Conservation (phyloP, 2,329 filamentous ascomycete genomes). For the Fusarium incarnatum region DNA sequence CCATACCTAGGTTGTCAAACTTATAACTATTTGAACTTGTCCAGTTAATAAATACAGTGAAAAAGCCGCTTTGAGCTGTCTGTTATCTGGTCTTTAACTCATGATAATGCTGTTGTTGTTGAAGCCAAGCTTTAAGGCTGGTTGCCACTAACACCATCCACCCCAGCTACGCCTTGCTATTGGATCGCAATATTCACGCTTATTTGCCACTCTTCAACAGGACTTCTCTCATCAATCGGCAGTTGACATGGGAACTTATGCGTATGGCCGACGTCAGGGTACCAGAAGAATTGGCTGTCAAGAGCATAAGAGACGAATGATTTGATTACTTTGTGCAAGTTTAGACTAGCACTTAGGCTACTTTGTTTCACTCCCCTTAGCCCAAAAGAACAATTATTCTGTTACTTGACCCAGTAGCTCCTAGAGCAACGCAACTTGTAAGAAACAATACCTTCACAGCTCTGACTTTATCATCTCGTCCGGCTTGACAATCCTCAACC, state of each 20-base stretch:
- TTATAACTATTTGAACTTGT: fast-evolving
- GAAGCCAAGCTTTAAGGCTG: neutral
- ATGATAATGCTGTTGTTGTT: neutral
- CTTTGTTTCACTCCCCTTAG: no score
- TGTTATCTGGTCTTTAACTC: neutral
- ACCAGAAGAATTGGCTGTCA: fast-evolving
- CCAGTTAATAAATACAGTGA: no score
- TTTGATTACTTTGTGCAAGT: no score
- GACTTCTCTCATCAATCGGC: neutral
- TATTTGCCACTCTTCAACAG: slow-evolving; percentile 13
- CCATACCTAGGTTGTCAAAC: fast-evolving
- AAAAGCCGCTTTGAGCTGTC: neutral
- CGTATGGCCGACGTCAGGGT: no score
- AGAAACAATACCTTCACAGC: neutral
- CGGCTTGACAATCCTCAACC: neutral
- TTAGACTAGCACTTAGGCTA: no score
- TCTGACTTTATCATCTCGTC: neutral
- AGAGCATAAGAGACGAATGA: no score
- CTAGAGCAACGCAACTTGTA: fast-evolving
- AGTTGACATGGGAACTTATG: neutral
- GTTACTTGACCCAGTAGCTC: no score
- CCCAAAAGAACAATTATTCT: no score
- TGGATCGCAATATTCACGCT: slow-evolving; percentile 24
- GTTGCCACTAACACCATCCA: slow-evolving; percentile 13
- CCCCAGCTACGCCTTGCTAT: neutral